These are phyloP conservation scores for Bacidia gigantensis DNA, from an alignment of 495 filamentous ascomycete genomes.

Conservation along the genomic window DNA sequence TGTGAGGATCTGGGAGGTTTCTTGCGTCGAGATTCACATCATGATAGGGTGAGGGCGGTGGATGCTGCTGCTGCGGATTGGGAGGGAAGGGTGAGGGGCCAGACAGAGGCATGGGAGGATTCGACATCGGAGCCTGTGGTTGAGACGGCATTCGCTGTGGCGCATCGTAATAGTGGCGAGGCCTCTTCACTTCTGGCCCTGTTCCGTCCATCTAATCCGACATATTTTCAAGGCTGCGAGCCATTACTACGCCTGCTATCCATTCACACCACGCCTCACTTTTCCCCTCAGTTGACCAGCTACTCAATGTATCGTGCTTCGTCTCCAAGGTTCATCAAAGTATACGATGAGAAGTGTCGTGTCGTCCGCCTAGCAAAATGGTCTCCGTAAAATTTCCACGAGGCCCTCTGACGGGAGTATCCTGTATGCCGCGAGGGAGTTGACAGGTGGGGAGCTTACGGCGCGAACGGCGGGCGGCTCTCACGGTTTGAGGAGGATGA, in stretches of 20 bases:
- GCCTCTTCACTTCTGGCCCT: constrained; percentile 18
- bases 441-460: not conserved
- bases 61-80: constrained; percentile 5
- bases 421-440: not conserved
- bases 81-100: not conserved
- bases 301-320: not conserved
- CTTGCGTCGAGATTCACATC: constrained; percentile 13
- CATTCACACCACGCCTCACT: not conserved
- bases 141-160: constrained; percentile 16
- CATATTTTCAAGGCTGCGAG: not conserved
- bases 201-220: constrained; percentile 18
- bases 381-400: not conserved
- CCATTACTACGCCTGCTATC: not conserved
- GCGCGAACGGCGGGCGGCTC: not conserved
- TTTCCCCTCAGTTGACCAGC: not conserved
- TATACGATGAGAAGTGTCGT: not conserved
- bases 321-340: constrained; percentile 1
- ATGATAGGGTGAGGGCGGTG: constrained; percentile 17
- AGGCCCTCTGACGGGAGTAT: not conserved
- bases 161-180: constrained; percentile 16
- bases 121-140: not conserved
- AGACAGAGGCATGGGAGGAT: constrained; percentile 9
- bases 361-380: not conserved
- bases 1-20: constrained; percentile 17
- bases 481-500: not conserved